phyloP scores from a whole-genome alignment of 2,329 filamentous ascomycete genomes.

The Epichloe hybrida region DNA sequence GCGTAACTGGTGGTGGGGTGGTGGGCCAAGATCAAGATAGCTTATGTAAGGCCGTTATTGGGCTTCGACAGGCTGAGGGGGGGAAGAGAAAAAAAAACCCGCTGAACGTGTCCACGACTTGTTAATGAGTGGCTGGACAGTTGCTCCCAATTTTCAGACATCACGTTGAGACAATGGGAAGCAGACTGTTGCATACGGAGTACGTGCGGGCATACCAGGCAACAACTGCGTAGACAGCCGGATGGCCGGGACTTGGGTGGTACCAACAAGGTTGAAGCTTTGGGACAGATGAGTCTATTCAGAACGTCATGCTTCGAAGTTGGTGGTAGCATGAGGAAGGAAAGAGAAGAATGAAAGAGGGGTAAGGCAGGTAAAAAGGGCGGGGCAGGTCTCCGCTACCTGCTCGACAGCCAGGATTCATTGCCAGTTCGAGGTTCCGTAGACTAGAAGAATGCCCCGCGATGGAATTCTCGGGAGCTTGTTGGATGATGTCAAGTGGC shows the following conservation, averaged over 20 bases:
- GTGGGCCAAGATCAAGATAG: not conserved
- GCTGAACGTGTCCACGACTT: too few relatives aligned
- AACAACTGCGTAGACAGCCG: not conserved
- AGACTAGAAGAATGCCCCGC: conserved; percentile 16
- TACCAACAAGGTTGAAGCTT: too few relatives aligned
- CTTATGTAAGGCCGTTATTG: not conserved
- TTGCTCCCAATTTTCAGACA: too few relatives aligned
- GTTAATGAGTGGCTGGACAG: too few relatives aligned
- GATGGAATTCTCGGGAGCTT: conserved; percentile 17
- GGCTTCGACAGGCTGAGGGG: not conserved
- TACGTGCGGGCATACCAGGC: too few relatives aligned
- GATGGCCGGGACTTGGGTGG: too few relatives aligned
- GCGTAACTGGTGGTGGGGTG: not conserved
- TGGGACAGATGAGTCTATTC: not conserved
- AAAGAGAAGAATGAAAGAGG: conserved; percentile 3
- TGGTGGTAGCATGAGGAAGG: not conserved
- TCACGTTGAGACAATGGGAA: too few relatives aligned
- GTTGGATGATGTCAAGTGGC: conserved; percentile 18
- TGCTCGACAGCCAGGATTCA: not conserved
- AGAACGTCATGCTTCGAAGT: not conserved
- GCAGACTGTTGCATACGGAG: too few relatives aligned
- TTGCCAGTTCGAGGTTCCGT: conserved; percentile 6
- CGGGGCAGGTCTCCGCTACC: conserved; percentile 8
- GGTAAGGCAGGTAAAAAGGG: conserved; percentile 1
- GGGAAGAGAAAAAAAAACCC: too few relatives aligned